Conservation (phyloP, 768 basidiomycete species). For the Podaxis rugospora region DNA sequence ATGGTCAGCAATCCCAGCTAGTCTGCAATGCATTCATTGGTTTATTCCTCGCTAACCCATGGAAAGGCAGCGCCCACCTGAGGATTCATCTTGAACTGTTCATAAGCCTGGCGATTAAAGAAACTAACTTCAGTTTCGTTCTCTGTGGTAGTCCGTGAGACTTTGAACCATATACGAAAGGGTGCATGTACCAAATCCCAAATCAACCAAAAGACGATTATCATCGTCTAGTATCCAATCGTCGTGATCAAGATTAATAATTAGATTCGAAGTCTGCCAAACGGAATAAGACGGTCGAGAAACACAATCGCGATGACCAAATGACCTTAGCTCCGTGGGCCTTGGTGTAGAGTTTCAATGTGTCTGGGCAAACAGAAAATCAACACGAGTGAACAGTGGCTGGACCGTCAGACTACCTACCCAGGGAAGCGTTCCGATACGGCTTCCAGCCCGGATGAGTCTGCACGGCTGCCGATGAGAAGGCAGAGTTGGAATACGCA, state of each 20-base stretch:
- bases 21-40: conserved; percentile 28
- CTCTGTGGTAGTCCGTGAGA: conserved; percentile 43
- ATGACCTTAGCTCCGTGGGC: conserved; percentile 92
- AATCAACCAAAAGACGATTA: conserved; percentile 53
- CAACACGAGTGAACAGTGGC: neutral
- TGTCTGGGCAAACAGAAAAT: conserved; percentile 52
- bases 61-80: conserved; percentile 41
- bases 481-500: conserved; percentile 3
- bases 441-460: conserved; percentile 84
- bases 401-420: conserved; percentile 32
- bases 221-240: conserved; percentile 86
- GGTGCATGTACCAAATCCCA: conserved; percentile 65
- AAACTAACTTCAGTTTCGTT: conserved; percentile 96
- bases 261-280: conserved; percentile 86
- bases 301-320: neutral
- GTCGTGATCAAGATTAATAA: conserved; percentile 96
- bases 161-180: neutral
- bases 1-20: conserved; percentile 37
- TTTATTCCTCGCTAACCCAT: neutral
- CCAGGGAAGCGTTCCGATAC: conserved; percentile 68
- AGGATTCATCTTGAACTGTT: conserved; percentile 79
- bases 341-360: conserved; percentile 89
- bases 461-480: conserved; percentile 50
- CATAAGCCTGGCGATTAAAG: conserved; percentile 76
- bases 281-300: neutral